These are phyloP conservation scores for Tricholoma sp. DNA, from an alignment of 768 basidiomycete species.

Conservation along the genomic window DNA sequence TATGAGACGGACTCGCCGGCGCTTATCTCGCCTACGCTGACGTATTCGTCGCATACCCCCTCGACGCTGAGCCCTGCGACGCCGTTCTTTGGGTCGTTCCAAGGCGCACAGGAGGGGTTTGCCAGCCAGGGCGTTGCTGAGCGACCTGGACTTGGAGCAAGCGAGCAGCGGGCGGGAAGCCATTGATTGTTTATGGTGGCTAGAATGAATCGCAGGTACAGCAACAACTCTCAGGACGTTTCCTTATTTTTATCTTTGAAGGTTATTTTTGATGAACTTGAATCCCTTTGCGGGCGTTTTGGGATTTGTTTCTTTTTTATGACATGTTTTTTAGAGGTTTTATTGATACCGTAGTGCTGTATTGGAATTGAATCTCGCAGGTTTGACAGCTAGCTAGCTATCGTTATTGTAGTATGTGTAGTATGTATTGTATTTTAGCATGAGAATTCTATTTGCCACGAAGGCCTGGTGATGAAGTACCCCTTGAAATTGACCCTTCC, in stretches of 20 bases:
- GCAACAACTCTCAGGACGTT: neutral
- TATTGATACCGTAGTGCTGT: neutral
- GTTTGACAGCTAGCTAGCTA: neutral
- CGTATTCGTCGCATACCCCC: constrained; percentile 60
- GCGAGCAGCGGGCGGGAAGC: constrained; percentile 3
- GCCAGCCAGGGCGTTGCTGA: neutral
- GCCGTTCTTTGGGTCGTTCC: constrained; percentile 64
- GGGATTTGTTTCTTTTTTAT: neutral
- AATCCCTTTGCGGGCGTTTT: neutral
- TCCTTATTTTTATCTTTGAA: neutral
- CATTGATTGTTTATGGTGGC: neutral
- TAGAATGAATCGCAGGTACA: neutral
- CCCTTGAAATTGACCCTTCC: no score
- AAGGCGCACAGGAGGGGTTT: constrained; percentile 6
- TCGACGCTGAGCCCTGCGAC: constrained; percentile 68
- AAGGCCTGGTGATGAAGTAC: neutral
- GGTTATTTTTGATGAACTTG: neutral
- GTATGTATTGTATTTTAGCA: neutral
- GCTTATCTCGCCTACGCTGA: constrained; percentile 62
- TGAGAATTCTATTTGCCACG: neutral
- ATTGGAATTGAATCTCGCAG: neutral
- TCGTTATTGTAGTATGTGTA: neutral
- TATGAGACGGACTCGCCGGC: constrained; percentile 27
- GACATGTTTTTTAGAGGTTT: neutral
- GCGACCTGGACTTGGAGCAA: neutral